Evolutionary conservation across 352 stramenopile species (phyloP), one percentile per base, ranked within the genome.

Genomic region (Elongisporangium prolatum): DNA sequence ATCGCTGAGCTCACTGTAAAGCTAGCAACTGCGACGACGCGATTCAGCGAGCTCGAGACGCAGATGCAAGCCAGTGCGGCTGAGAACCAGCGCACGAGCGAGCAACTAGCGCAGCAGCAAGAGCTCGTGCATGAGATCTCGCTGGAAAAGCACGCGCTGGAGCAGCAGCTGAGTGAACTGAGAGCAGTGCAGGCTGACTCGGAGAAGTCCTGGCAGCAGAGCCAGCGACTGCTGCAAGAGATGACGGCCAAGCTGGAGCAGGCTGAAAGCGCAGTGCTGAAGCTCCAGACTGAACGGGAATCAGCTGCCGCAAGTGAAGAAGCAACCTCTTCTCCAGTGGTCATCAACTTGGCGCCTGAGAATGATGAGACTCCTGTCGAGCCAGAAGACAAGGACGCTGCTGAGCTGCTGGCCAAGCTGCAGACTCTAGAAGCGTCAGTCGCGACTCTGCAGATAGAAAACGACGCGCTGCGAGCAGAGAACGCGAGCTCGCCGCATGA

Each of bases 11-110:
- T 65, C 21, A 60, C 65, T 54, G 53, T 58, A 44, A 64, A 85
- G 63, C 44, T 87, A 48, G 63, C 82, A 13, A 64, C 83, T n/a
- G 72, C 69, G 7, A 73, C 65, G 50, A 50, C 69, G 48, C 75
- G 82, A 52, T 47, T 86, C 5, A 64, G 70, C 14, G 64, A 59
- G n/a, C 70, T 85, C 70, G 63, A 71, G 50, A 51, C 62, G 22
- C 58, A 80, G 54, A 48, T 86, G 66, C 61, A 71, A 56, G 11
- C 20, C 58, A 48, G 60, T 24, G 40, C 60, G 16, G 52, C 61
- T 10, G 65, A 73, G 52, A 71, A 61, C 25, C 34, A 44, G 11
- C 34, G 17, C 34, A 44, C 14, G 34, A 16, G 34, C 11, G 48
- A 52, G 48, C 21, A 21, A 16, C 48, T 52, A 2, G 17, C 64